A percentile compares a stretch with the other conserved stretches of the same genome.
Evolutionary conservation across 495 filamentous ascomycete species (phyloP).

Genomic region (Trichoderma orchidacearum): DNA sequence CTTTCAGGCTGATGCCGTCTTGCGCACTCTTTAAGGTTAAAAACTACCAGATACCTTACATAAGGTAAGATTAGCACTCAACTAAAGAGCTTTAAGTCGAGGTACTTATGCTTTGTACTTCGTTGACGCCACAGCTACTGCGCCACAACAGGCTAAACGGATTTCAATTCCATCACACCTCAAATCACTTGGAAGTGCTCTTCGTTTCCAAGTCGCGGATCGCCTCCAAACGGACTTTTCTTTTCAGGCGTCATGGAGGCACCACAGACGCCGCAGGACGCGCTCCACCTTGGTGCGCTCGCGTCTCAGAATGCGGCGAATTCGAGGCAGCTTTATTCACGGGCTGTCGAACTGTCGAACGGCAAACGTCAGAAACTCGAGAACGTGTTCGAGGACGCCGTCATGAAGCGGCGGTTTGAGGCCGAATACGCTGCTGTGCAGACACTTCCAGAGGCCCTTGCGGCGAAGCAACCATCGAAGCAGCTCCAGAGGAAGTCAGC

Average conservation of each 20-base stretch:
- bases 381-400: background rate
- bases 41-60: too few species aligned
- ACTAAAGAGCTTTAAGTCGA: too few species aligned
- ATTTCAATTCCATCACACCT: background rate
- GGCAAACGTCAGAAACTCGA: slow-evolving; percentile 4
- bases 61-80: too few species aligned
- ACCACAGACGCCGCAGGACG: background rate
- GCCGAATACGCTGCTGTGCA: slow-evolving; percentile 72
- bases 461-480: slow-evolving; percentile 56
- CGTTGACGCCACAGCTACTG: background rate
- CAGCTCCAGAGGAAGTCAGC: background rate
- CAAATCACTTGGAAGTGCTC: background rate
- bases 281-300: background rate
- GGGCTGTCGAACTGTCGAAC: background rate
- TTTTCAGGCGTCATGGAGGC: background rate
- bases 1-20: background rate
- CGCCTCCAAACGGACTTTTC: background rate
- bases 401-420: slow-evolving; percentile 17
- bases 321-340: background rate
- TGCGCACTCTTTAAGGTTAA: too few species aligned
- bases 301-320: background rate
- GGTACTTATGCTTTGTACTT: too few species aligned
- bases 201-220: background rate
- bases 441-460: slow-evolving; percentile 72
- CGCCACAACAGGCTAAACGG: slow-evolving; percentile 1